These are phyloP conservation scores for Saturnispora dispora DNA, from an alignment of 805 yeast genomes.

Conservation along the genomic window DNA sequence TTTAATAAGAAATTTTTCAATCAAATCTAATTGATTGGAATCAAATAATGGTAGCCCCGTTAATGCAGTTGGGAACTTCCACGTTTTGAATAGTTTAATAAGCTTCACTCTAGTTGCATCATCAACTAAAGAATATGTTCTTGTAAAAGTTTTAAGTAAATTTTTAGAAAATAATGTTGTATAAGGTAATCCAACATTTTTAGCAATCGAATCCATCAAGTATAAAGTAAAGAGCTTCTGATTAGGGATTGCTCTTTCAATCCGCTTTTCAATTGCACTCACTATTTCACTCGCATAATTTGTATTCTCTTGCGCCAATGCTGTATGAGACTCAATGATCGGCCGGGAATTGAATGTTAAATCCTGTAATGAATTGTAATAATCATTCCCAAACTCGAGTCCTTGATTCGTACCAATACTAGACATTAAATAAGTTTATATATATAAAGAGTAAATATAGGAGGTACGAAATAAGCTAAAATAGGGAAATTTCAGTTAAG, in stretches of 20 bases:
- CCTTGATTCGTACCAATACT: constrained; percentile 8
- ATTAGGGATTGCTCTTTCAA: constrained; percentile 67
- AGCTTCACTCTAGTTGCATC: constrained; percentile 67
- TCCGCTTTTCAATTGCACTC: constrained; percentile 64
- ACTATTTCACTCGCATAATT: constrained; percentile 70
- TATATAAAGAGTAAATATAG: neutral
- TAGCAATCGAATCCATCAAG: constrained; percentile 83
- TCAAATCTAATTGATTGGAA: constrained; percentile 53
- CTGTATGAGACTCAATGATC: constrained; percentile 75
- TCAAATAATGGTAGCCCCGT: constrained; percentile 69
- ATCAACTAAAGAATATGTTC: constrained; percentile 69
- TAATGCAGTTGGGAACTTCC: constrained; percentile 63
- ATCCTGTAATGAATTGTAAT: constrained; percentile 58
- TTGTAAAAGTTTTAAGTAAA: constrained; percentile 60
- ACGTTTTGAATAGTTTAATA: constrained; percentile 72
- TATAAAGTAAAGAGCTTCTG: constrained; percentile 81
- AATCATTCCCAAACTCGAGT: constrained; percentile 45
- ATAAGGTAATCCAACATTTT: constrained; percentile 85
- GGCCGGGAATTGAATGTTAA: constrained; percentile 86
- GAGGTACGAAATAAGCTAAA: neutral
- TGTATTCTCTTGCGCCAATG: constrained; percentile 78
- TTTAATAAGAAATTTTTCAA: constrained; percentile 62
- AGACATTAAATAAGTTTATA: neutral
- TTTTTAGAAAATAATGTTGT: constrained; percentile 67
- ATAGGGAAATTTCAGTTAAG: neutral